Base-by-base conservation (phyloP, 1,284 basidiomycete genomes). In the Ustilago trichophora region DNA sequence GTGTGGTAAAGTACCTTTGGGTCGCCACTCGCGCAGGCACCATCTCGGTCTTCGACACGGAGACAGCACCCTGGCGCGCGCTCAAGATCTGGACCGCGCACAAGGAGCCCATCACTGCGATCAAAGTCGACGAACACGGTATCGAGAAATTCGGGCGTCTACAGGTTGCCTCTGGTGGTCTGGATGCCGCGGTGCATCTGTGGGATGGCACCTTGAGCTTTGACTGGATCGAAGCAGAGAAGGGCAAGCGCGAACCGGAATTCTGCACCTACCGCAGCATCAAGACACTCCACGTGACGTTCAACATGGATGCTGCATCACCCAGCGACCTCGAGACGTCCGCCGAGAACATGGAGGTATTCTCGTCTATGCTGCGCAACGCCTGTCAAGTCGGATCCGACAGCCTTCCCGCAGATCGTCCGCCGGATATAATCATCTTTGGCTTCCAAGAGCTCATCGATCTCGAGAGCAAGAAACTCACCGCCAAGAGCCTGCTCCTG, bases 381-480 rank as follows among this genome's bases (percentile, higher is more conserved):
- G 68, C 69, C 1, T 72, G 64, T 35, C 34, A 49, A 9, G 35
- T 66, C 3, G 58, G 62, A 12, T 60, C 52, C 6, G 60, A 64
- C 12, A 47, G 22, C 3, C 19, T 60, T 0, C 13, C 57, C 1
- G 48, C 46, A 4, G 66, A 65, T n/a, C 49, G 49, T 11, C 51
- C 62, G 89, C 92, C 94, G 0, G 94, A 97, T 72, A 88, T 98
- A 69, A 90, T 98, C 72, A 87, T 88, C 2, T 96, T 98, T 79
- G 93, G 93, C 1, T 90, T 98, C 78, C 95, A 98, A 81, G 95
- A 98, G 83, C 86, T 97, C 33, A 91, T 98, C 63, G 93, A 97
- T 79, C 86, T 98, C 11, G 93, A 97, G 70, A 90, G 88, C 73
- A 88, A 92, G 64, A 93, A 89, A 82, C 88, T 97, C 82, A 90